These are phyloP conservation scores for Bisporella sp. DNA, from an alignment of 2,329 filamentous ascomycete species.

Conservation along the genomic window DNA sequence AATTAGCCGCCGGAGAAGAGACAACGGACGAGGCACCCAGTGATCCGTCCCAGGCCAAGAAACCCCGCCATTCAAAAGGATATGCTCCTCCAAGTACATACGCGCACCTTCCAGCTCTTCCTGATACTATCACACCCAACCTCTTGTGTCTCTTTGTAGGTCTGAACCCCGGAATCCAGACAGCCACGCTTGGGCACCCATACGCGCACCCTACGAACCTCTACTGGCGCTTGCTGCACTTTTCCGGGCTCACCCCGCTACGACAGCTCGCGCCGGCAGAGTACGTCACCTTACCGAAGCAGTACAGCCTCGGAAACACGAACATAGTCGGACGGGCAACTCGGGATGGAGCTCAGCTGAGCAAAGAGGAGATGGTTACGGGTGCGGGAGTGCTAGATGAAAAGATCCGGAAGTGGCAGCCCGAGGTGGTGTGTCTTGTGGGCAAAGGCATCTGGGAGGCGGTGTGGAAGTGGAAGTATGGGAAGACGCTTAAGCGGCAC, in stretches of 20 bases:
- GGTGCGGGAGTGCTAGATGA: slow-evolving; percentile 52
- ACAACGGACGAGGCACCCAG: slow-evolving; percentile 2
- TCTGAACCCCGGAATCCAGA: slow-evolving; percentile 69
- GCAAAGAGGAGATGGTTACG: slow-evolving; percentile 53
- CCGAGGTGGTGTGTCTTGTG: slow-evolving; percentile 59
- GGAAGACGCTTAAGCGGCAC: slow-evolving; percentile 43
- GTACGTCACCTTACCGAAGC: slow-evolving; percentile 45
- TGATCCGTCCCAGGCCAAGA: slow-evolving; percentile 13
- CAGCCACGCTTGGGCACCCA: slow-evolving; percentile 63
- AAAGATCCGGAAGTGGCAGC: slow-evolving; percentile 50
- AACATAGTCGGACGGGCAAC: slow-evolving; percentile 60
- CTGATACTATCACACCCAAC: slow-evolving; percentile 54
- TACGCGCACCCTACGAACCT: slow-evolving; percentile 75
- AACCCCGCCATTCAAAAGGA: slow-evolving; percentile 22
- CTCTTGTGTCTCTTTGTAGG: slow-evolving; percentile 70
- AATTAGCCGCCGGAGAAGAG: slow-evolving; percentile 2
- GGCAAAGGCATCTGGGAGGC: slow-evolving; percentile 68
- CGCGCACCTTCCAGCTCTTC: slow-evolving; percentile 55
- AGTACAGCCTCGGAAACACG: slow-evolving; percentile 60
- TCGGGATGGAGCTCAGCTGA: slow-evolving; percentile 54
- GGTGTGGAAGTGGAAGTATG: slow-evolving; percentile 51
- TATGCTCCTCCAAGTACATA: slow-evolving; percentile 69
- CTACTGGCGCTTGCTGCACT: slow-evolving; percentile 58
- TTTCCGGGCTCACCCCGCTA: slow-evolving; percentile 38
- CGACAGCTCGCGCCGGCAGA: slow-evolving; percentile 42